These are phyloP conservation scores for Coemansia sp. DNA, from an alignment of 192 early-diverging fungal species.

Conservation along the genomic window DNA sequence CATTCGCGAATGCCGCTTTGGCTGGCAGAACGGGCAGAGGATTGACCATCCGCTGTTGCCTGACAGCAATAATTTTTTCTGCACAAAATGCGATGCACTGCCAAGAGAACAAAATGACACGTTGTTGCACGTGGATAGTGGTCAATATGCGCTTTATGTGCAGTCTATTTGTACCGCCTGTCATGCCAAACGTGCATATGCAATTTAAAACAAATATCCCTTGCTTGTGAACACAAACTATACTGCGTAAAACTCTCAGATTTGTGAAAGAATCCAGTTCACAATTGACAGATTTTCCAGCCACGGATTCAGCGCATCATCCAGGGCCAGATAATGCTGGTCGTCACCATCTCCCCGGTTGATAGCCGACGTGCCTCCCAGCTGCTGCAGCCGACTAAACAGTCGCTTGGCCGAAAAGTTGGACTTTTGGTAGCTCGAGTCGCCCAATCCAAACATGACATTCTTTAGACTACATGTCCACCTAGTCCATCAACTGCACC, in stretches of 20 bases:
- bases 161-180: background rate
- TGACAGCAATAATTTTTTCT: background rate
- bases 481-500: constrained; percentile 75
- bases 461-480: constrained; percentile 62
- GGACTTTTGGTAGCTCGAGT: constrained; percentile 91
- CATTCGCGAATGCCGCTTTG: background rate
- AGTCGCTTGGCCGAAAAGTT: constrained; percentile 94
- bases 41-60: background rate
- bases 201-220: background rate
- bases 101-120: background rate
- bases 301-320: constrained; percentile 91
- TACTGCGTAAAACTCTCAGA: background rate
- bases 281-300: constrained; percentile 57
- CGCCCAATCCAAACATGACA: constrained; percentile 93
- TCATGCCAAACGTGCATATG: background rate
- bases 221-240: constrained; percentile 7
- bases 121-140: constrained; percentile 1
- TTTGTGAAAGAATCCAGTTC: background rate
- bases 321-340: constrained; percentile 90
- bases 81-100: too few species aligned
- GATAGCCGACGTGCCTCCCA: constrained; percentile 73
- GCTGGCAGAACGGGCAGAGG: background rate
- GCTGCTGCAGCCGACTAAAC: constrained; percentile 74
- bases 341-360: constrained; percentile 88
- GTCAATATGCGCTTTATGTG: background rate